Percentiles rank a stretch among this genome's conserved stretches.
Evolutionary conservation across 169 alveolate species (phyloP).

Genomic region (Eimeria acervulina): DNA sequence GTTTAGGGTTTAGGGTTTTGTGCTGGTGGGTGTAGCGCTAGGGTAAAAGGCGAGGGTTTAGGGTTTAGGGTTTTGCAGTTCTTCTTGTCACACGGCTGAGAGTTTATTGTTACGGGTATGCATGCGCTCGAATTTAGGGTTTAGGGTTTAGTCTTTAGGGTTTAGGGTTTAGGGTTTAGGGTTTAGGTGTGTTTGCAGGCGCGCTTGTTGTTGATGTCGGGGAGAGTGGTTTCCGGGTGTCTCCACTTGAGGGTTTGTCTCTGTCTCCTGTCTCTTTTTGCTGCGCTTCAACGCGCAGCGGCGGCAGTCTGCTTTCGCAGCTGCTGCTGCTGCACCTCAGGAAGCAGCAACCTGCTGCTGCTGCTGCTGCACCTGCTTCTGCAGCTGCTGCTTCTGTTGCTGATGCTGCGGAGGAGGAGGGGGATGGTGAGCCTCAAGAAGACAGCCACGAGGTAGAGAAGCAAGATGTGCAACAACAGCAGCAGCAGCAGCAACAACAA

Average conservation of each 20-base stretch:
- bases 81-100: neutral
- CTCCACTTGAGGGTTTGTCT: slow-evolving; percentile 51
- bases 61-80: neutral
- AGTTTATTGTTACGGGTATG: too few relatives aligned
- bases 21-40: too few relatives aligned
- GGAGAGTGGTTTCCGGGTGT: slow-evolving; percentile 30
- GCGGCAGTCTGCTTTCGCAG: slow-evolving; percentile 44
- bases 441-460: neutral
- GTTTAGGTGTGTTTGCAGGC: slow-evolving; percentile 13
- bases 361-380: slow-evolving; percentile 34
- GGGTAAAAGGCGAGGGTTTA: too few relatives aligned
- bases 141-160: slow-evolving; percentile 16
- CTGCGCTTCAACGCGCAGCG: neutral
- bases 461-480: slow-evolving; percentile 25
- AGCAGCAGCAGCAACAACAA: slow-evolving; percentile 60
- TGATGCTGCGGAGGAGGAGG: neutral
- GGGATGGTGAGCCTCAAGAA: neutral
- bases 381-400: slow-evolving; percentile 56
- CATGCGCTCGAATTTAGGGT: too few relatives aligned
- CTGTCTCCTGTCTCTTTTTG: slow-evolving; percentile 48
- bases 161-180: slow-evolving; percentile 62
- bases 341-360: neutral
- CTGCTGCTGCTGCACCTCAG: slow-evolving; percentile 68
- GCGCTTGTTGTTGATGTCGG: slow-evolving; percentile 61
- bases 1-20: too few relatives aligned